Percentiles rank a stretch among this genome's conserved stretches.
Evolutionary conservation across 208 protist species (phyloP).

Genomic region (Blastocrithidia nonstop): DNA sequence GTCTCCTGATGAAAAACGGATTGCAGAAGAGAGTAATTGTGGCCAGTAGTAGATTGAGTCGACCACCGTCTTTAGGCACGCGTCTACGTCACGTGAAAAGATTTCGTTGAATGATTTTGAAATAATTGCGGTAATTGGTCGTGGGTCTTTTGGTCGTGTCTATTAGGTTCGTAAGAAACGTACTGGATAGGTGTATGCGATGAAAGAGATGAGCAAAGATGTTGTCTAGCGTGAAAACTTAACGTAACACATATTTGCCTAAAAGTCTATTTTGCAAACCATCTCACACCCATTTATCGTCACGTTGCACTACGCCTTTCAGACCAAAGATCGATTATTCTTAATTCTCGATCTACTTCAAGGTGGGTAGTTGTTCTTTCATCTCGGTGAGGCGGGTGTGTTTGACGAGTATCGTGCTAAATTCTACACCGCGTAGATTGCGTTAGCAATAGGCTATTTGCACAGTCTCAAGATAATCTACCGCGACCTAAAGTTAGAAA

Average conservation of each 20-base stretch:
- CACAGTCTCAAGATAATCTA: slow-evolving; percentile 88
- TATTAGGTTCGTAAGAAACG: slow-evolving; percentile 81
- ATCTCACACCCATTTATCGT: slow-evolving; percentile 92
- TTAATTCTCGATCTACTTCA: slow-evolving; percentile 86
- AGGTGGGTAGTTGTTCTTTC: slow-evolving; percentile 85
- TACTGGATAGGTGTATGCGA: slow-evolving; percentile 76
- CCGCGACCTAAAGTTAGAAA: slow-evolving; percentile 87
- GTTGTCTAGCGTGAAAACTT: slow-evolving; percentile 33
- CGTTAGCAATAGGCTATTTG: slow-evolving; percentile 78
- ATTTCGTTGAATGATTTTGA: slow-evolving; percentile 81
- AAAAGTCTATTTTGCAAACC: slow-evolving; percentile 83
- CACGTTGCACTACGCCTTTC: slow-evolving; percentile 91
- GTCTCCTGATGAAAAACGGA: too few species aligned
- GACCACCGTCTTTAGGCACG: too few species aligned
- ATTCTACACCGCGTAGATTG: slow-evolving; percentile 89
- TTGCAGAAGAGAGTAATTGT: too few species aligned
- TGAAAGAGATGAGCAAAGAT: slow-evolving; percentile 84
- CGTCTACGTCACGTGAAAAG: slow-evolving; percentile 10
- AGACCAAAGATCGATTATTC: slow-evolving; percentile 85
- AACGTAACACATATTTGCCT: slow-evolving; percentile 60
- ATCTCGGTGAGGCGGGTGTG: slow-evolving; percentile 36
- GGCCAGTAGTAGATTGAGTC: too few species aligned
- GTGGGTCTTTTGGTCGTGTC: slow-evolving; percentile 87
- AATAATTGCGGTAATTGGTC: slow-evolving; percentile 72
- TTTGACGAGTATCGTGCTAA: slow-evolving; percentile 63